Conservation (phyloP, 1,139 yeast genomes). For the Trichomonascaceae sp. region DNA sequence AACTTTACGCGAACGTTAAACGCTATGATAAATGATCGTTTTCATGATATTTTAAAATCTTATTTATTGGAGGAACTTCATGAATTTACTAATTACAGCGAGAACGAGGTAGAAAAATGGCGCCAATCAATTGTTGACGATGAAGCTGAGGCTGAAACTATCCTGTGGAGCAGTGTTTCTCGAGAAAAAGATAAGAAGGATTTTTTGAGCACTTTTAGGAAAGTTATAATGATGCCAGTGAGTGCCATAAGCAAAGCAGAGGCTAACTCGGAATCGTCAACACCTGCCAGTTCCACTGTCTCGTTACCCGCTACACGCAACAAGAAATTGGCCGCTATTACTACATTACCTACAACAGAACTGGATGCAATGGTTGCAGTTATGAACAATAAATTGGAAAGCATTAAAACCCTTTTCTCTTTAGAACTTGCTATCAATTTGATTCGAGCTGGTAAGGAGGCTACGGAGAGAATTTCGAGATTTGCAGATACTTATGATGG, state of each 20-base stretch:
- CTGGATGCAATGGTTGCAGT: conserved; percentile 43
- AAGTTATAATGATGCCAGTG: conserved; percentile 36
- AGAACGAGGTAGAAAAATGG: conserved; percentile 33
- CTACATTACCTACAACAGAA: conserved; percentile 35
- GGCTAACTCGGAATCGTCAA: not conserved
- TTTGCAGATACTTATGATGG: conserved; percentile 27
- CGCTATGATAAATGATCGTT: conserved; percentile 43
- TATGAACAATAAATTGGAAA: conserved; percentile 36
- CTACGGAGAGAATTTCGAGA: conserved; percentile 33
- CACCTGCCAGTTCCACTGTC: conserved; percentile 11
- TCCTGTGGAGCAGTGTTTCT: conserved; percentile 39
- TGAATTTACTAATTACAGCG: conserved; percentile 31
- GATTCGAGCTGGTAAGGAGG: conserved; percentile 34
- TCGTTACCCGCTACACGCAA: conserved; percentile 10
- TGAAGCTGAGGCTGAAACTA: conserved; percentile 37
- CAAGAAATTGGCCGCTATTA: conserved; percentile 8
- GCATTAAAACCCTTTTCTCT: conserved; percentile 38
- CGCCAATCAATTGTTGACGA: conserved; percentile 29
- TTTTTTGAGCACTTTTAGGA: conserved; percentile 51
- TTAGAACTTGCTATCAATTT: conserved; percentile 39
- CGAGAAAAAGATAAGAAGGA: conserved; percentile 41
- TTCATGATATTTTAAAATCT: conserved; percentile 37
- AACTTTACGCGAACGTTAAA: conserved; percentile 32
- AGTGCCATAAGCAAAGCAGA: conserved; percentile 18
- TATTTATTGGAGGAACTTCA: conserved; percentile 39